Conservation (phyloP, 2,329 filamentous ascomycete species). For the Aureobasidium melanogenum region DNA sequence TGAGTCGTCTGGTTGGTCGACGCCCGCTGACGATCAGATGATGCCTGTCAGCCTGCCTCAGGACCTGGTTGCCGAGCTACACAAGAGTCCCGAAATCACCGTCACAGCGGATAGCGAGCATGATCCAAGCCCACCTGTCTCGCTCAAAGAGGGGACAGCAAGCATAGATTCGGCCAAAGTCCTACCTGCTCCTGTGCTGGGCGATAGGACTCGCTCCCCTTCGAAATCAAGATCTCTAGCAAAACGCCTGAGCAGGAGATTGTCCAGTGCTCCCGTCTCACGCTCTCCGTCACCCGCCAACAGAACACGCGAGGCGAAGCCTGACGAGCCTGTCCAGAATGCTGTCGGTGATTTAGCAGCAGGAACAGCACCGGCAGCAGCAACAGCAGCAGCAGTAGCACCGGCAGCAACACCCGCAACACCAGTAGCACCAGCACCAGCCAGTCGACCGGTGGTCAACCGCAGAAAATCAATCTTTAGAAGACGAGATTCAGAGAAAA, state of each 20-base stretch:
- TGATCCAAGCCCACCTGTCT: constrained; percentile 14
- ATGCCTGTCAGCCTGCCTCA: constrained; percentile 22
- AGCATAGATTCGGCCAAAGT: constrained; percentile 11
- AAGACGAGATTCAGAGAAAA: constrained; percentile 1
- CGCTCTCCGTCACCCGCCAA: constrained; percentile 14
- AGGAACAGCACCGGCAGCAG: neutral
- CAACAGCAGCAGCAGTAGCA: too few relatives aligned
- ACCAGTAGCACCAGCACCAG: too few relatives aligned
- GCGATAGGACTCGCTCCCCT: neutral
- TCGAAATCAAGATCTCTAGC: constrained; percentile 9
- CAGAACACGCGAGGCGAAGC: neutral
- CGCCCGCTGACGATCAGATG: constrained; percentile 29
- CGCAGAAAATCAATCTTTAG: constrained; percentile 4
- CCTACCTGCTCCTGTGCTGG: neutral
- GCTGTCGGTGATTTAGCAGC: neutral
- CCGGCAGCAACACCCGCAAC: neutral
- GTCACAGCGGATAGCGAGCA: constrained; percentile 13
- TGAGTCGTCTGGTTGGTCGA: constrained; percentile 37
- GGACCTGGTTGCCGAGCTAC: constrained; percentile 23
- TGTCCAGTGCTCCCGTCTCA: constrained; percentile 10
- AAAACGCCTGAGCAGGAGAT: constrained; percentile 10
- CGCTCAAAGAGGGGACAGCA: constrained; percentile 9
- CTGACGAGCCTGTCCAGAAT: neutral
- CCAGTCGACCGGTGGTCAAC: neutral
- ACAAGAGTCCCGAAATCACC: constrained; percentile 23